Conservation (phyloP, 2,329 filamentous ascomycete genomes). For the Penicillium brevicompactum region DNA sequence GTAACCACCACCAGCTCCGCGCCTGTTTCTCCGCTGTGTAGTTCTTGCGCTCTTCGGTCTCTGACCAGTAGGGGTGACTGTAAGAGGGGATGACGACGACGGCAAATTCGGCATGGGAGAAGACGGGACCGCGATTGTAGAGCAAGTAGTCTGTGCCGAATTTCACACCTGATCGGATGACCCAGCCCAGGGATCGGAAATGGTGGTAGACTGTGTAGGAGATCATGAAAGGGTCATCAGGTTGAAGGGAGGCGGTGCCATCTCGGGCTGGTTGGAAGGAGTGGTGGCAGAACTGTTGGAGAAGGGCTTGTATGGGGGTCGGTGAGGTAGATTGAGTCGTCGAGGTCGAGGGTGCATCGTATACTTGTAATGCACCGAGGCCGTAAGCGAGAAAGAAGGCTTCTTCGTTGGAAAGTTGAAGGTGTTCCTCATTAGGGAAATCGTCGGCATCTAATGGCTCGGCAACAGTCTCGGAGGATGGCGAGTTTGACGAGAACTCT, state of each 20-base stretch:
- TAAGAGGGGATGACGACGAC: slow-evolving; percentile 84
- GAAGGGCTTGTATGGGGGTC: slow-evolving; percentile 59
- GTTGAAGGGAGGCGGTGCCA: slow-evolving; percentile 52
- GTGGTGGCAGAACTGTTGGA: slow-evolving; percentile 67
- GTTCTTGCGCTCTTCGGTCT: slow-evolving; percentile 50
- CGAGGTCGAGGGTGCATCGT: slow-evolving; percentile 23
- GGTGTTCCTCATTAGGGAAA: slow-evolving; percentile 69
- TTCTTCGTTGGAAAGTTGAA: slow-evolving; percentile 90
- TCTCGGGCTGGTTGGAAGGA: slow-evolving; percentile 68
- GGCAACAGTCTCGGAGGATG: slow-evolving; percentile 13
- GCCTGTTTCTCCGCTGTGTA: slow-evolving; percentile 51
- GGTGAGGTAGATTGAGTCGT: slow-evolving; percentile 30
- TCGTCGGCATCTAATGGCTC: slow-evolving; percentile 21
- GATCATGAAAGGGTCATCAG: slow-evolving; percentile 82
- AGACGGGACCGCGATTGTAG: slow-evolving; percentile 89
- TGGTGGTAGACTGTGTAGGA: slow-evolving; percentile 93
- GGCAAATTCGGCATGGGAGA: slow-evolving; percentile 93
- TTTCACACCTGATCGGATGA: slow-evolving; percentile 87
- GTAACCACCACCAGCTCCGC: slow-evolving; percentile 61
- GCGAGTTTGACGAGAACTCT: slow-evolving; percentile 51
- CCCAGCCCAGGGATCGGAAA: slow-evolving; percentile 93
- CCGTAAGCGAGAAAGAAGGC: slow-evolving; percentile 86
- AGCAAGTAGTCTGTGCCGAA: slow-evolving; percentile 95
- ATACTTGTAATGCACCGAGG: slow-evolving; percentile 71
- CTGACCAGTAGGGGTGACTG: slow-evolving; percentile 69